Conservation (phyloP, 1,139 yeast species). For the Pichia sp. region DNA sequence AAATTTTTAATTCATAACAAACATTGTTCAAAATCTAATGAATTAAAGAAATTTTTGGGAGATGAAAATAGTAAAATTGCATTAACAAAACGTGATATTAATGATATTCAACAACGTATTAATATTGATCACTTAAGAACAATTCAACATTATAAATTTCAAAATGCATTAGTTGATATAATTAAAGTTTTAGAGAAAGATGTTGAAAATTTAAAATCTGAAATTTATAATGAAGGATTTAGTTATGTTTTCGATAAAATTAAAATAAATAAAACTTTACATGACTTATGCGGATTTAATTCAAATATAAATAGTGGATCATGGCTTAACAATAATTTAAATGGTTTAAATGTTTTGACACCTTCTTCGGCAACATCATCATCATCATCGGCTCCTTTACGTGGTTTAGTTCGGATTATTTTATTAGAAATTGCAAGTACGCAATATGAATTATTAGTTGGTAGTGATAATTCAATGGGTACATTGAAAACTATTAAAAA, state of each 20-base stretch:
- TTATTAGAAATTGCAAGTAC: slow-evolving; percentile 80
- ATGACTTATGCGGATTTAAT: slow-evolving; percentile 36
- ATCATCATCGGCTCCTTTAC: slow-evolving; percentile 48
- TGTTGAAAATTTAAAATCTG: slow-evolving; percentile 48
- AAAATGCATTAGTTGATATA: slow-evolving; percentile 51
- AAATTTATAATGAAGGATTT: slow-evolving; percentile 36
- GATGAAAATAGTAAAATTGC: slow-evolving; percentile 30
- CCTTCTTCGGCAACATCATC: neutral
- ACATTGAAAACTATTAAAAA: slow-evolving; percentile 60
- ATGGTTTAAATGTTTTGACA: too few species aligned
- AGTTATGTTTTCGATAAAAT: slow-evolving; percentile 57
- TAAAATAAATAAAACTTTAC: slow-evolving; percentile 45
- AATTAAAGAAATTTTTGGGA: slow-evolving; percentile 48
- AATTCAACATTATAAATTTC: slow-evolving; percentile 67
- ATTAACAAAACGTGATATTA: slow-evolving; percentile 36
- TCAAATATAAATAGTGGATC: slow-evolving; percentile 1
- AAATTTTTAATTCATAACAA: slow-evolving; percentile 45
- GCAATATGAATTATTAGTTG: slow-evolving; percentile 68
- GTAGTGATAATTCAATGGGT: slow-evolving; percentile 74
- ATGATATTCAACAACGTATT: slow-evolving; percentile 52
- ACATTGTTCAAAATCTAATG: slow-evolving; percentile 42
- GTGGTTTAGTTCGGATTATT: slow-evolving; percentile 72
- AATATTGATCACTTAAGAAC: slow-evolving; percentile 55
- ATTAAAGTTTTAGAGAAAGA: slow-evolving; percentile 43
- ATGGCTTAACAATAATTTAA: slow-evolving; percentile 5